Base-by-base conservation (phyloP, 2,329 filamentous ascomycete species). In the Lachnellula hyalina region DNA sequence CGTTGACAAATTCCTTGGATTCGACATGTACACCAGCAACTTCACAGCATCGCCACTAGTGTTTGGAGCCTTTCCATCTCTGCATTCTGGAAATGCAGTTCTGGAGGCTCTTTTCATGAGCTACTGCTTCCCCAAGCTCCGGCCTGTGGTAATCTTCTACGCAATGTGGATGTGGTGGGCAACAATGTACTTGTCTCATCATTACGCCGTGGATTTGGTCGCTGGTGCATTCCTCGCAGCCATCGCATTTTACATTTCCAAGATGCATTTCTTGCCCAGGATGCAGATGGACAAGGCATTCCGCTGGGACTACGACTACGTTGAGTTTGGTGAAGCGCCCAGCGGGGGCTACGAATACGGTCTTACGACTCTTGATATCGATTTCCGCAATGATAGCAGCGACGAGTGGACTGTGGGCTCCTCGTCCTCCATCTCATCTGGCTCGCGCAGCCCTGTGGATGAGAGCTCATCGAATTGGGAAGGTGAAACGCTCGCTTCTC, bases 161-260 rank as follows among this genome's bases (percentile, higher is more conserved):
- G 87, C 88, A 45, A 81, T 88, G 69, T 96, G 93, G 93, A 85
- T 96, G 66, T 96, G 91, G 89, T 97, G 93, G 91, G 89, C 92
- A 12, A 97, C 93, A 63, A 96, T 97, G 90, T 96, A 97, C 70
- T 82, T 97, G 51, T 95, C 90, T 67, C 93, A 97, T 73, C 93
- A 97, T 75, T 97, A 97, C 70, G 93, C 92, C 34, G 88, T 97
- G 41, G 93, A 97, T 71, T 78, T 97, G 49, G 90, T 96, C 25
- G 90, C 83, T 36, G 93, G 93, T 63, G 90, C 87, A 69, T 77
- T 96, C 57, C 77, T 90, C 56, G 87, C 90, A 23, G 86, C 86
- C 12, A 77, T 87, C 49, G 84, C 87, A 55, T 97, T 90, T 77
- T 96, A 93, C 74, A 83, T 90, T 58, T 83, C 88, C 54, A 89